phyloP scores from a whole-genome alignment of 805 yeast genomes.

The Candida mattraensis region DNA sequence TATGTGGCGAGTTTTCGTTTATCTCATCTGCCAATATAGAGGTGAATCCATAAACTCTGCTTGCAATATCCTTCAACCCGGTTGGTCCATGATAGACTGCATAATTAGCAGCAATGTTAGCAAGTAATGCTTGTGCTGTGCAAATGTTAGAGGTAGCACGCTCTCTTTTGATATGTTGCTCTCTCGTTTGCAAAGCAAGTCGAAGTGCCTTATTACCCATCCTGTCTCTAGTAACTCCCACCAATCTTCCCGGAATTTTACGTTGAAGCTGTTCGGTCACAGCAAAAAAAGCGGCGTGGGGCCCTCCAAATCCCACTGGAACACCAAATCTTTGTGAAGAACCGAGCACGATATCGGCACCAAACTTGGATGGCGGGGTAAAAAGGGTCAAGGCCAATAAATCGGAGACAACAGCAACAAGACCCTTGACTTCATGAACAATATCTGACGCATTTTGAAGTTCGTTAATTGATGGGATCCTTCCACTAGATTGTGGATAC shows the following conservation, averaged over 20 bases:
- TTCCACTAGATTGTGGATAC: conserved; percentile 88
- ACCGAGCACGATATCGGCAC: conserved; percentile 93
- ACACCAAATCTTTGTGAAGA: conserved; percentile 96
- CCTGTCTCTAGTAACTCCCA: conserved; percentile 91
- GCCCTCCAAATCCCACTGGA: conserved; percentile 98
- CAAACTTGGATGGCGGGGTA: conserved; percentile 79
- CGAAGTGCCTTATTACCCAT: conserved; percentile 87
- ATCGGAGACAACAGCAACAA: conserved; percentile 88
- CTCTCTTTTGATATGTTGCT: conserved; percentile 96
- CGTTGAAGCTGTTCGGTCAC: conserved; percentile 78
- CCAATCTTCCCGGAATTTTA: conserved; percentile 94
- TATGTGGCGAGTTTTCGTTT: conserved; percentile 39
- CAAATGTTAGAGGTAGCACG: conserved; percentile 97
- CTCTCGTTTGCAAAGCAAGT: conserved; percentile 95
- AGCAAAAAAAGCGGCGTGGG: conserved; percentile 97
- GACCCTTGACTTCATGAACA: conserved; percentile 70
- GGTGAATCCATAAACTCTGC: conserved; percentile 73
- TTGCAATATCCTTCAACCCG: conserved; percentile 78
- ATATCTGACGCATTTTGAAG: conserved; percentile 58
- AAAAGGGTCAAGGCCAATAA: conserved; percentile 82
- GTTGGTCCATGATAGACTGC: conserved; percentile 95
- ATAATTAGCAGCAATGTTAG: conserved; percentile 93
- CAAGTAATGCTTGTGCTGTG: conserved; percentile 95
- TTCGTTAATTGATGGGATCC: conserved; percentile 47
- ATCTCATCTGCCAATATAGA: conserved; percentile 66